Conservation (phyloP, 305 asterid genomes). For the Solanum hybrid region DNA sequence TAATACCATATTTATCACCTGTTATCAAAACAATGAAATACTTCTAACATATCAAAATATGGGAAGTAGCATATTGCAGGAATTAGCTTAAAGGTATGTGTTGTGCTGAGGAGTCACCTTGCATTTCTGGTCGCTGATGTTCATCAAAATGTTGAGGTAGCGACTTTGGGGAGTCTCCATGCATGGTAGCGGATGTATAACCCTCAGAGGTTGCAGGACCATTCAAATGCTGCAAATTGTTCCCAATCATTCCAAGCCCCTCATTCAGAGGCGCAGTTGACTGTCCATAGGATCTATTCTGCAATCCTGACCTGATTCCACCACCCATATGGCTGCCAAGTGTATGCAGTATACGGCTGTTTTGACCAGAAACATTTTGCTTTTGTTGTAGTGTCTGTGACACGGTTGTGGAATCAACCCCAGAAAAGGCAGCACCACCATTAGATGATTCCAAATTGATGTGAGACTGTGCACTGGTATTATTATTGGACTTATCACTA, state of each 20-base stretch:
- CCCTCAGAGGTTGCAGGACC: constrained; percentile 57
- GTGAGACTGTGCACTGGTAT: constrained; percentile 35
- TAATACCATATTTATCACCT: constrained; percentile 70
- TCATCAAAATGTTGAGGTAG: constrained; percentile 51
- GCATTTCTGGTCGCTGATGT: constrained; percentile 51
- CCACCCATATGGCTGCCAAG: constrained; percentile 82
- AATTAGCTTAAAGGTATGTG: neutral
- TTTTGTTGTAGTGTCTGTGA: constrained; percentile 72
- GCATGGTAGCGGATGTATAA: constrained; percentile 35
- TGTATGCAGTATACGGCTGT: constrained; percentile 67
- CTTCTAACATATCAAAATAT: neutral
- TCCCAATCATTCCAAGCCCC: constrained; percentile 66
- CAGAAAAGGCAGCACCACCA: constrained; percentile 43
- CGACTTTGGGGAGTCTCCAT: constrained; percentile 54
- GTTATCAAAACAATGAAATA: constrained; percentile 11
- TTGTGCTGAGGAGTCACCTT: constrained; percentile 31
- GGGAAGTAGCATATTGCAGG: neutral
- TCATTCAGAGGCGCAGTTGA: constrained; percentile 60
- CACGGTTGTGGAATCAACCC: constrained; percentile 45
- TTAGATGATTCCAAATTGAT: constrained; percentile 52
- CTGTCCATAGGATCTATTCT: constrained; percentile 65
- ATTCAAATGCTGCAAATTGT: constrained; percentile 44
- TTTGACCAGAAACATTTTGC: constrained; percentile 77
- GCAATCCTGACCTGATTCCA: constrained; percentile 70
- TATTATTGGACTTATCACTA: constrained; percentile 37